A percentile compares a stretch with the other conserved stretches of the same genome.
These are phyloP conservation scores for Puccinia horiana DNA, from an alignment of 1,284 basidiomycete species.

Conservation along the genomic window DNA sequence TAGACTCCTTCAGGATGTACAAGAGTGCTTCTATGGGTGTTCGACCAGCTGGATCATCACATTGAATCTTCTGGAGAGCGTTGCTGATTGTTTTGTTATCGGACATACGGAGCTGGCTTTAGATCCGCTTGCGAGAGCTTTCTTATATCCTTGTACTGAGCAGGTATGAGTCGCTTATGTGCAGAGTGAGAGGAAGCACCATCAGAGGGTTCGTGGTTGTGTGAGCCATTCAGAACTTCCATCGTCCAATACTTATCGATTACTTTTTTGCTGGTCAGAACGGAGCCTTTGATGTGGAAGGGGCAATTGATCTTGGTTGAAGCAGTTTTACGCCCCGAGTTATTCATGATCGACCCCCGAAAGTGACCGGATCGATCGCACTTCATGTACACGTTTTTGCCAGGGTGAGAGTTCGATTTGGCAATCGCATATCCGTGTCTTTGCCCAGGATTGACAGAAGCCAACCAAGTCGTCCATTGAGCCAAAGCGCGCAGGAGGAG, in stretches of 20 bases:
- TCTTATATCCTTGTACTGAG: neutral
- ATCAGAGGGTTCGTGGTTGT: neutral
- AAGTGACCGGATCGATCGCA: neutral
- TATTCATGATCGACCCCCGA: neutral
- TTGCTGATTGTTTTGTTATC: neutral
- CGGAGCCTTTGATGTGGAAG: no score
- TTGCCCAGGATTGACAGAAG: no score
- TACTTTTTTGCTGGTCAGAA: slow-evolving; percentile 4
- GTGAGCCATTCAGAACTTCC: neutral
- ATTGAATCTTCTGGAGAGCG: neutral
- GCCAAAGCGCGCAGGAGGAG: neutral
- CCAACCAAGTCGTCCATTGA: neutral
- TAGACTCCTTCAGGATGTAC: slow-evolving; percentile 4
- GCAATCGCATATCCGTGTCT: neutral
- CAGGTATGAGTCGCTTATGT: neutral
- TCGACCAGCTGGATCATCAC: neutral
- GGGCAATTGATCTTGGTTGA: no score
- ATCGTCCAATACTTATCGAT: neutral
- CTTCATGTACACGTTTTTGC: no score
- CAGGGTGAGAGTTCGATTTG: neutral
- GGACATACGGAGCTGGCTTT: no score
- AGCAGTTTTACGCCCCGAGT: neutral
- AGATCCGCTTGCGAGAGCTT: no score
- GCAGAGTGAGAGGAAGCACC: neutral
- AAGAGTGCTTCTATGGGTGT: neutral